Evolutionary conservation across 768 basidiomycete genomes (phyloP).

Genomic region (Gloeopeniophorella convolvens): DNA sequence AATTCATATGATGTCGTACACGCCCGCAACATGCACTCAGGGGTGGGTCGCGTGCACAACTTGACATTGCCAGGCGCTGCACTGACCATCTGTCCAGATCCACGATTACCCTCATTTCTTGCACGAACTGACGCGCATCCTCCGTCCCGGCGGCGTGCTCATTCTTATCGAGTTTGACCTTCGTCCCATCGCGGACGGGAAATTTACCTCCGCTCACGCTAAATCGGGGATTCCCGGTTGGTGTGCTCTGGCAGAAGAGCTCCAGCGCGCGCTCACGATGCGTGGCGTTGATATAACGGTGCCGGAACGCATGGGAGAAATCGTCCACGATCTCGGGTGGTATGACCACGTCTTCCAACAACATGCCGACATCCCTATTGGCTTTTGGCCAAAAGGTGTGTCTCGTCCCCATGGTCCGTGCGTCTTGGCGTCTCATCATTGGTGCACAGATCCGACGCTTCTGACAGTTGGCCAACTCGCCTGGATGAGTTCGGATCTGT

Average conservation of each 20-base stretch:
- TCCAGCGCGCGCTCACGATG: slow-evolving; percentile 45
- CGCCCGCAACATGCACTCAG: slow-evolving; percentile 61
- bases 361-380: slow-evolving; percentile 59
- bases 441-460: slow-evolving; percentile 42
- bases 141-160: slow-evolving; percentile 65
- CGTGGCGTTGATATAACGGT: slow-evolving; percentile 52
- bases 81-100: slow-evolving; percentile 36
- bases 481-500: slow-evolving; percentile 66
- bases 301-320: slow-evolving; percentile 45
- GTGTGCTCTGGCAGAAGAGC: slow-evolving; percentile 58
- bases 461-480: slow-evolving; percentile 64
- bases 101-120: slow-evolving; percentile 55
- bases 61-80: no score
- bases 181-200: slow-evolving; percentile 43
- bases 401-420: slow-evolving; percentile 7
- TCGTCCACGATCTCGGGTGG: slow-evolving; percentile 41
- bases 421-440: slow-evolving; percentile 10
- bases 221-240: slow-evolving; percentile 45
- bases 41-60: slow-evolving; percentile 42
- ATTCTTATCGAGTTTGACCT: slow-evolving; percentile 59
- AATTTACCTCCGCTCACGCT: slow-evolving; percentile 28
- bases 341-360: slow-evolving; percentile 52
- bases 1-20: slow-evolving; percentile 63
- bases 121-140: slow-evolving; percentile 54
- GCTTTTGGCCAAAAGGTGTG: slow-evolving; percentile 61